Percentiles rank a stretch among this genome's conserved stretches.
Evolutionary conservation across 768 basidiomycete genomes (phyloP).

Genomic region (Leccinum broughii): DNA sequence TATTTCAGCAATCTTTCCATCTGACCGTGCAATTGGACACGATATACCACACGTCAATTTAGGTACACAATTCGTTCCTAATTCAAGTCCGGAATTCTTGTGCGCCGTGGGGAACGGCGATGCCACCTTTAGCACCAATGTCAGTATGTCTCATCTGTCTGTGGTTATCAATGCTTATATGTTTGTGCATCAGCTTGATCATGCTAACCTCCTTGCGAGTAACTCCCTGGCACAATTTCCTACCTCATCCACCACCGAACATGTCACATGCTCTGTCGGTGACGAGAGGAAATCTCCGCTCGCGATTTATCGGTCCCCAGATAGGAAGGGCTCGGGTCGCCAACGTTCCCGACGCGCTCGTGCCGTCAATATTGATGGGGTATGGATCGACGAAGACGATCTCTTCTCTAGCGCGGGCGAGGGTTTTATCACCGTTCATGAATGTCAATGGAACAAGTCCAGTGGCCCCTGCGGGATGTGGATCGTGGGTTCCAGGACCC

Average conservation of each 20-base stretch:
- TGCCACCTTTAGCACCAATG: neutral
- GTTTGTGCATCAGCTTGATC: neutral
- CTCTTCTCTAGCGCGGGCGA: neutral
- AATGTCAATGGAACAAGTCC: conserved; percentile 7
- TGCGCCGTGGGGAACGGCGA: neutral
- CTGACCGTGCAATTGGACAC: neutral
- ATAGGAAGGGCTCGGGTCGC: neutral
- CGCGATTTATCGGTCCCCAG: neutral
- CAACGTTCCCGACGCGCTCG: neutral
- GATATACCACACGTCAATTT: neutral
- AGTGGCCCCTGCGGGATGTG: conserved; percentile 4
- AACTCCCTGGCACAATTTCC: neutral
- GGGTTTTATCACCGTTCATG: neutral
- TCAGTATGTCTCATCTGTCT: neutral
- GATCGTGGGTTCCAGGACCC: conserved; percentile 1
- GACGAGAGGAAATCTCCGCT: neutral
- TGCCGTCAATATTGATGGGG: neutral
- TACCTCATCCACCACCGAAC: neutral
- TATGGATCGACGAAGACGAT: conserved; percentile 7
- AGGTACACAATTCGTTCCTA: neutral
- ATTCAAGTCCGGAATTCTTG: neutral
- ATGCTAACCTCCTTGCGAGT: neutral
- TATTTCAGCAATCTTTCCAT: neutral
- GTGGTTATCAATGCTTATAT: neutral
- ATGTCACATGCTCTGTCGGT: neutral